These are phyloP conservation scores for Porphyridium purpureum DNA, from an alignment of 23 red algal genomes.

Conservation along the genomic window DNA sequence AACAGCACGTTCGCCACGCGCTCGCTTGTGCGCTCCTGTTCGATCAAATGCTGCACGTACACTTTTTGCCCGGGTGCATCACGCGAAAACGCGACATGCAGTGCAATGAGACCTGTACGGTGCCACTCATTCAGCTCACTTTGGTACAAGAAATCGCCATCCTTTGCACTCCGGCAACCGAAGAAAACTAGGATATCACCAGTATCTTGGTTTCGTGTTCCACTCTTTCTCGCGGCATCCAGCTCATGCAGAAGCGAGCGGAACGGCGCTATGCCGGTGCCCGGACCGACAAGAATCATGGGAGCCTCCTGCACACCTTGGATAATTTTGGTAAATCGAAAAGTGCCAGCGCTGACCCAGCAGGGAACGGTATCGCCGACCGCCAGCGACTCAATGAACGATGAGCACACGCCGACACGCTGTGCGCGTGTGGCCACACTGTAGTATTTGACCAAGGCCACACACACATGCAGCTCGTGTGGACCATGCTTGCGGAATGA, in stretches of 20 bases:
- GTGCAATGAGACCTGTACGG: constrained; percentile 1
- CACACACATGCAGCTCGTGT: constrained; percentile 31
- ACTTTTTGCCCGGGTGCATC: constrained; percentile 19
- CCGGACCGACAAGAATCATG: constrained; percentile 50
- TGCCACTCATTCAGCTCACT: constrained; percentile 17
- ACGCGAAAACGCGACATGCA: constrained; percentile 50
- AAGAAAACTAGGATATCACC: too few species aligned
- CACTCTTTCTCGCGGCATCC: too few species aligned
- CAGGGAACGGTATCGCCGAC: constrained; percentile 37
- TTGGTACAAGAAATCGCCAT: constrained; percentile 58
- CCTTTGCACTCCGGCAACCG: constrained; percentile 34
- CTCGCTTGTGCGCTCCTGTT: constrained; percentile 1
- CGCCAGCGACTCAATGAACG: constrained; percentile 16
- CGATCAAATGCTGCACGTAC: constrained; percentile 48
- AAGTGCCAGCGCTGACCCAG: constrained; percentile 21
- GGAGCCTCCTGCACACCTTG: too few species aligned
- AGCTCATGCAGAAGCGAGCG: constrained; percentile 44
- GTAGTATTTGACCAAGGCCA: constrained; percentile 39
- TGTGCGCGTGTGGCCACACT: constrained; percentile 17
- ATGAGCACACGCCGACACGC: constrained; percentile 41
- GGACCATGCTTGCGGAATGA: constrained; percentile 23
- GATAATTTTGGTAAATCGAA: constrained; percentile 11
- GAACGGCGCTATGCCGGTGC: constrained; percentile 82
- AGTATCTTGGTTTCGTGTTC: too few species aligned
- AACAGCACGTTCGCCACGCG: constrained; percentile 4